Conservation (phyloP, 2,329 filamentous ascomycete species). For the Aspergillus sclerotialis region DNA sequence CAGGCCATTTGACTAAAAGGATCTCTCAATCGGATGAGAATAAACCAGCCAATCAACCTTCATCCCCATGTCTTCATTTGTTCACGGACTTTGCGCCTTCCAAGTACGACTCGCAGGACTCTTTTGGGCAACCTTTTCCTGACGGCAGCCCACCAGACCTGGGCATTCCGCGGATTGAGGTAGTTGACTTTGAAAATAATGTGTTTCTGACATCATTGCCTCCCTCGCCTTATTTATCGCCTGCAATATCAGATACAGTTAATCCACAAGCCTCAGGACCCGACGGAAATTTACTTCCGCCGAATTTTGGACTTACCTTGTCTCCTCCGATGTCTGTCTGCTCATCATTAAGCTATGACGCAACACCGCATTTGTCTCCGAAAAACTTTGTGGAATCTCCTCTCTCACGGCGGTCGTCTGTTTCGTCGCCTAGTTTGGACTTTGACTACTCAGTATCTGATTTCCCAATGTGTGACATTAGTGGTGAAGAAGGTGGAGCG, state of each 20-base stretch:
- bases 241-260: background rate
- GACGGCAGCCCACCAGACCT: slow-evolving; percentile 1
- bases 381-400: slow-evolving; percentile 1
- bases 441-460: background rate
- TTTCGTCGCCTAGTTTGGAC: slow-evolving; percentile 7
- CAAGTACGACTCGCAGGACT: background rate
- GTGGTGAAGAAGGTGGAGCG: background rate
- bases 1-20: slow-evolving; percentile 1
- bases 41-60: background rate
- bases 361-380: slow-evolving; percentile 3
- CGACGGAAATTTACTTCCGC: slow-evolving; percentile 2
- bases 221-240: slow-evolving; percentile 3
- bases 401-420: slow-evolving; percentile 7
- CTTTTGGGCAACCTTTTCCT: background rate
- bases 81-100: background rate
- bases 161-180: slow-evolving; percentile 8
- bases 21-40: background rate
- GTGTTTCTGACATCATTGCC: slow-evolving; percentile 2
- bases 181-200: slow-evolving; percentile 7
- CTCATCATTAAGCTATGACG: slow-evolving; percentile 5
- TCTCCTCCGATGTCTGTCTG: slow-evolving; percentile 7
- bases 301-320: background rate
- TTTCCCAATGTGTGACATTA: background rate
- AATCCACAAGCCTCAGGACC: background rate
- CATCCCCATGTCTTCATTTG: too few relatives aligned